Evolutionary conservation across 2,329 filamentous ascomycete species (phyloP).

Genomic region (Clarireedia monteithiana): DNA sequence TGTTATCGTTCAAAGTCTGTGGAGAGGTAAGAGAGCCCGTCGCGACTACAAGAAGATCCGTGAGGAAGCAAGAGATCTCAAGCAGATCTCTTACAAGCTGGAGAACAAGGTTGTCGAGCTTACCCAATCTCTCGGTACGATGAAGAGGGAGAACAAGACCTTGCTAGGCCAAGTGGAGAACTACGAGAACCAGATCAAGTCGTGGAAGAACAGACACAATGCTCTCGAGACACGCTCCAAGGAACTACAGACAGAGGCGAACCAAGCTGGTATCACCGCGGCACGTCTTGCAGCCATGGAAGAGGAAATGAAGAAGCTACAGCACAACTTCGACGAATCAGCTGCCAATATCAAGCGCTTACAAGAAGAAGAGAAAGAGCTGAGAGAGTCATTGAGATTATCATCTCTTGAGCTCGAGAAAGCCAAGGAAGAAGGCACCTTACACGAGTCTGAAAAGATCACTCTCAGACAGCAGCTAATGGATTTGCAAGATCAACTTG

Average conservation of each 20-base stretch:
- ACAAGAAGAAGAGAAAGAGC: conserved; percentile 84
- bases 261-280: conserved; percentile 92
- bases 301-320: conserved; percentile 88
- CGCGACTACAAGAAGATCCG: conserved; percentile 82
- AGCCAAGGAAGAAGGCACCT: conserved; percentile 64
- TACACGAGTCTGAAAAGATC: conserved; percentile 77
- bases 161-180: conserved; percentile 84
- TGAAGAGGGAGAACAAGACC: conserved; percentile 92
- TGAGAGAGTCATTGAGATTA: conserved; percentile 73
- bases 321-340: conserved; percentile 84
- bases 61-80: conserved; percentile 94
- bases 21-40: conserved; percentile 77
- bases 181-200: conserved; percentile 93
- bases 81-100: conserved; percentile 98
- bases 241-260: conserved; percentile 92
- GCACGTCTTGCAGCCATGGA: conserved; percentile 88
- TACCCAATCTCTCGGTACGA: conserved; percentile 83
- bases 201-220: conserved; percentile 89
- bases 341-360: conserved; percentile 84
- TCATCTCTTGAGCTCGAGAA: conserved; percentile 77
- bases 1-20: conserved; percentile 83
- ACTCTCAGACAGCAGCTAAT: conserved; percentile 80
- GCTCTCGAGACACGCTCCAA: conserved; percentile 83
- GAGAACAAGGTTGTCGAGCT: conserved; percentile 99
- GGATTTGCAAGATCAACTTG: conserved; percentile 87